Evolutionary conservation across 2,329 filamentous ascomycete species (phyloP).

Genomic region (Venturiaceae sp.): DNA sequence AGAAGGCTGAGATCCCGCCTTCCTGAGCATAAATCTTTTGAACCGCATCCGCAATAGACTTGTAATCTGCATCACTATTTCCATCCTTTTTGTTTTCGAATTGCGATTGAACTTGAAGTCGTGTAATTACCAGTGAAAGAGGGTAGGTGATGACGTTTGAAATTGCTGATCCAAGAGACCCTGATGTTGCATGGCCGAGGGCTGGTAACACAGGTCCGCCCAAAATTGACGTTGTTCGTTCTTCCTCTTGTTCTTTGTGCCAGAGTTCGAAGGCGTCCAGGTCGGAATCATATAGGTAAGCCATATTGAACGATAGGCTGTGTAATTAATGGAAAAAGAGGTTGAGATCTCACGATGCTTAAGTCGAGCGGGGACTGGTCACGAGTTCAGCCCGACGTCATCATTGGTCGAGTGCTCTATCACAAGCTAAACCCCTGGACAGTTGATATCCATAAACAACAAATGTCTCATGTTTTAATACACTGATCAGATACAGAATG

Average conservation of each 20-base stretch:
- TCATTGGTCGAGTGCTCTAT: background rate
- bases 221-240: conserved; percentile 10
- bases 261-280: conserved; percentile 32
- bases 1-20: conserved; percentile 63
- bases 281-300: background rate
- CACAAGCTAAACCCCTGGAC: background rate
- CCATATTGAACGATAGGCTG: background rate
- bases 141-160: conserved; percentile 75
- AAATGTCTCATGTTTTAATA: no score
- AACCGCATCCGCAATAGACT: conserved; percentile 58
- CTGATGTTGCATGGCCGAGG: conserved; percentile 72
- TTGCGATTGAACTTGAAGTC: conserved; percentile 62
- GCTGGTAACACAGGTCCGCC: conserved; percentile 52
- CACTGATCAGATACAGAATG: no score
- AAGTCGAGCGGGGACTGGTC: background rate
- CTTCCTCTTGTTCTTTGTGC: conserved; percentile 29
- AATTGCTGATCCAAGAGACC: conserved; percentile 66
- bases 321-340: background rate
- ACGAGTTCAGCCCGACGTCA: no score
- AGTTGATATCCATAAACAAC: no score
- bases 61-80: conserved; percentile 40
- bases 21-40: conserved; percentile 60
- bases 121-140: conserved; percentile 69
- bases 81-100: conserved; percentile 21
- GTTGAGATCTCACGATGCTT: background rate